Evolutionary conservation across 495 filamentous ascomycete species (phyloP).

Genomic region (Endocarpon pusillum): DNA sequence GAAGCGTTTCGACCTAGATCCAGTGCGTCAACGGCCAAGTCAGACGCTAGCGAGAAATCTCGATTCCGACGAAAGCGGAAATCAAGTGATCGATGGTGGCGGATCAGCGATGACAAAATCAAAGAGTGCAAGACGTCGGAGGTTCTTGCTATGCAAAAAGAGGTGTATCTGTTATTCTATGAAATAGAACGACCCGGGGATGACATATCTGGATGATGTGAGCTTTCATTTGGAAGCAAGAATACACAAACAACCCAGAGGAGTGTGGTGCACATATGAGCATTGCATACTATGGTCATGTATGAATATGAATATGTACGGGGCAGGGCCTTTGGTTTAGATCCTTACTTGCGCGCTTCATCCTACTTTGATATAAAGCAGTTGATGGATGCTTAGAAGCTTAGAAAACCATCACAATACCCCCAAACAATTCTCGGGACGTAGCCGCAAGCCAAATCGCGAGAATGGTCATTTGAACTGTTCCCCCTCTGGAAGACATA

Average conservation of each 20-base stretch:
- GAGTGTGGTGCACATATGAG: neutral
- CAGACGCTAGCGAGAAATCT: neutral
- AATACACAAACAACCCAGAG: neutral
- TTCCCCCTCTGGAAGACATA: no score
- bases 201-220: neutral
- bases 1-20: neutral
- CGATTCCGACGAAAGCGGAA: conserved; percentile 38
- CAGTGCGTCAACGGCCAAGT: neutral
- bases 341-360: neutral
- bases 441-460: no score
- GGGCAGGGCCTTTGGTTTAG: neutral
- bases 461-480: no score
- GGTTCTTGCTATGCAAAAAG: conserved; percentile 81
- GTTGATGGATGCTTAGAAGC: no score
- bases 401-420: no score
- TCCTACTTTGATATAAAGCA: no score
- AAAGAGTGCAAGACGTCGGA: conserved; percentile 86
- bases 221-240: neutral
- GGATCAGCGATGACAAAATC: conserved; percentile 93
- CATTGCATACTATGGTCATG: neutral
- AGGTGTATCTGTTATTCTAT: conserved; percentile 94
- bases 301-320: neutral
- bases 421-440: no score
- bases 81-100: conserved; percentile 74
- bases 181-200: conserved; percentile 40